Evolutionary conservation across 768 basidiomycete species (phyloP).

Genomic region (Kondoa subrosea): DNA sequence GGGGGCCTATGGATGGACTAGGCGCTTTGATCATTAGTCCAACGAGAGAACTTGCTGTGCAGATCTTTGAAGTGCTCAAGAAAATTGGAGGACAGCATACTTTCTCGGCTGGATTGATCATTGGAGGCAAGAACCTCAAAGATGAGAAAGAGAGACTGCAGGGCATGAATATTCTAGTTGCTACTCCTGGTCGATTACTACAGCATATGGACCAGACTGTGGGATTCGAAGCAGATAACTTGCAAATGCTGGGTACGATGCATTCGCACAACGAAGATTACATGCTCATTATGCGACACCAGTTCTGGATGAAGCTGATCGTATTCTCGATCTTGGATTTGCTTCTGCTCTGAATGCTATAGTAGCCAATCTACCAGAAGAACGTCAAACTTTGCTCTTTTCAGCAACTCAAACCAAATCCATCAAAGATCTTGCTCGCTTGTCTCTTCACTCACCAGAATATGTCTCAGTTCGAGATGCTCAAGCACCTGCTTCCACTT

Average conservation of each 20-base stretch:
- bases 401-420: conserved; percentile 92
- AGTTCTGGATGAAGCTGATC: conserved; percentile 95
- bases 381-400: conserved; percentile 86
- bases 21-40: conserved; percentile 88
- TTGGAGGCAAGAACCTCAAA: conserved; percentile 87
- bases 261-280: conserved; percentile 12
- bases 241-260: conserved; percentile 72
- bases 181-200: conserved; percentile 80
- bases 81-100: conserved; percentile 77
- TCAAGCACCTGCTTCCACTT: neutral
- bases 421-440: conserved; percentile 67
- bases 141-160: conserved; percentile 71
- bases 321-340: conserved; percentile 94
- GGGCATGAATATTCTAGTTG: conserved; percentile 96
- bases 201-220: conserved; percentile 98
- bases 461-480: conserved; percentile 47
- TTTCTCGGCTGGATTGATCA: conserved; percentile 87
- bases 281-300: neutral
- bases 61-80: conserved; percentile 92
- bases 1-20: conserved; percentile 56
- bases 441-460: conserved; percentile 68
- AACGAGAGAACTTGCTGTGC: conserved; percentile 84
- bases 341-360: conserved; percentile 72
- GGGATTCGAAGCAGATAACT: conserved; percentile 74
- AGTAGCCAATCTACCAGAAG: conserved; percentile 73